A percentile compares a stretch with the other conserved stretches of the same genome.
phyloP scores from a whole-genome alignment of 768 basidiomycete species.

The Russula lepida region DNA sequence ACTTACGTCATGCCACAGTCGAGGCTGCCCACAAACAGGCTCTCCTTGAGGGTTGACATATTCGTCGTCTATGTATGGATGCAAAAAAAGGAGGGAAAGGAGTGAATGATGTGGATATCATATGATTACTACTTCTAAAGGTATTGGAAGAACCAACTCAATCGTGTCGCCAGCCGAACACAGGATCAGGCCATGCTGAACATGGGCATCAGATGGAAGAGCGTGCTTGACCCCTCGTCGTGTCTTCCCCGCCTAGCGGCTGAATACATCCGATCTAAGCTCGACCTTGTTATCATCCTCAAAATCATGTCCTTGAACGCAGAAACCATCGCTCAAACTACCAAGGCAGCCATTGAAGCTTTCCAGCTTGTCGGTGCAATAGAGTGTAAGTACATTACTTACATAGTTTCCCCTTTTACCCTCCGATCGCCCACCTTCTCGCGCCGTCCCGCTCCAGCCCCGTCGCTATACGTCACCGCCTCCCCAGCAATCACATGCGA shows the following conservation, averaged over 20 bases:
- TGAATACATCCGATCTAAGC: constrained; percentile 1
- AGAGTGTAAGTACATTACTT: too few relatives aligned
- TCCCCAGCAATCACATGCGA: too few relatives aligned
- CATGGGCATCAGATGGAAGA: too few relatives aligned
- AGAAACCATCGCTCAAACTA: constrained; percentile 63
- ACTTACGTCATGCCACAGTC: constrained; percentile 94
- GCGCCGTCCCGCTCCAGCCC: too few relatives aligned
- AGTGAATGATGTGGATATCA: neutral
- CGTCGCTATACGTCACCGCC: too few relatives aligned
- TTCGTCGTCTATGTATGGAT: neutral
- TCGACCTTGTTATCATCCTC: neutral
- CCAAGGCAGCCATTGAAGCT: constrained; percentile 76
- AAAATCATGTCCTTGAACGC: constrained; percentile 24
- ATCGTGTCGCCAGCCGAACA: too few relatives aligned
- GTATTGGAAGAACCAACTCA: too few relatives aligned
- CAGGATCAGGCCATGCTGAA: too few relatives aligned
- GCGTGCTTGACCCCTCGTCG: too few relatives aligned
- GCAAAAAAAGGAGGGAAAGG: neutral
- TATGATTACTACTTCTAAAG: constrained; percentile 7
- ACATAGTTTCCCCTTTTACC: too few relatives aligned
- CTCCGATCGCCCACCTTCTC: too few relatives aligned
- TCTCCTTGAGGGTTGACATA: constrained; percentile 41
- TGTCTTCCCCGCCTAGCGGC: too few relatives aligned
- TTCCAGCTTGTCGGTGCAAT: constrained; percentile 70
- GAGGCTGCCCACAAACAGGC: constrained; percentile 84